Base-by-base conservation (phyloP, 305 asterid genomes). In the Striga hermonthica region DNA sequence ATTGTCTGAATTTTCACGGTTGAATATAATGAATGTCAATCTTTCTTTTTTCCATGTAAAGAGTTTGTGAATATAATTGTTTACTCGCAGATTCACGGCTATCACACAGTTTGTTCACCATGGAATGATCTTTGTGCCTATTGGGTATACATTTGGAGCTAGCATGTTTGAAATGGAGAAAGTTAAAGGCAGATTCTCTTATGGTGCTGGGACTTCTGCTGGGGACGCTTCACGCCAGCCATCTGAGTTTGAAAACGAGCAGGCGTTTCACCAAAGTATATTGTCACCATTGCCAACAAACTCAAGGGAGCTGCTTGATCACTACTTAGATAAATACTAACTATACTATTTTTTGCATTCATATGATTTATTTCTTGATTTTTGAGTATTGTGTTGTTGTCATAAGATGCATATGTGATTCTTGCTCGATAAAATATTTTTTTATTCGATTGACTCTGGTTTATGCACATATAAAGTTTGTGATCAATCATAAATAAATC, bases 101-200 rank as follows among this genome's bases (percentile, higher is more conserved):
- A 52, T 52, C 57, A 52, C 57, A 6, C 57, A 52, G 57, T 34
- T 52, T 34, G 57, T 14, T 52, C 57, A 52, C 34, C 57, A 52
- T 11, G 57, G 57, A 7, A 52, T 52, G 57, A 52, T 52, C 28
- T 52, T 52, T 52, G 57, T 52, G 35, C 57, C 57, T 9, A 52
- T 52, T 11, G 57, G 57, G 34, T 52, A 52, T 34, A 52, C 57
- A 34, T 52, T 52, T 1, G 57, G 57, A 16, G 57, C 57, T 6
- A 34, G 57, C 57, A 52, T 52, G 57, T 52, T 52, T 15, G 57
- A 52, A 52, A 52, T 52, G 57, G 57, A 52, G 4, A 52, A 52
- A 11, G 57, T 52, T 7, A 52, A 52, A 52, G 57, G 57, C 9
- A 34, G 57, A 14, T 14, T 34, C 9, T 34, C 57, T 14, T 52